Conservation (phyloP, 1,139 yeast genomes). For the Hanseniaspora gamundiae region DNA sequence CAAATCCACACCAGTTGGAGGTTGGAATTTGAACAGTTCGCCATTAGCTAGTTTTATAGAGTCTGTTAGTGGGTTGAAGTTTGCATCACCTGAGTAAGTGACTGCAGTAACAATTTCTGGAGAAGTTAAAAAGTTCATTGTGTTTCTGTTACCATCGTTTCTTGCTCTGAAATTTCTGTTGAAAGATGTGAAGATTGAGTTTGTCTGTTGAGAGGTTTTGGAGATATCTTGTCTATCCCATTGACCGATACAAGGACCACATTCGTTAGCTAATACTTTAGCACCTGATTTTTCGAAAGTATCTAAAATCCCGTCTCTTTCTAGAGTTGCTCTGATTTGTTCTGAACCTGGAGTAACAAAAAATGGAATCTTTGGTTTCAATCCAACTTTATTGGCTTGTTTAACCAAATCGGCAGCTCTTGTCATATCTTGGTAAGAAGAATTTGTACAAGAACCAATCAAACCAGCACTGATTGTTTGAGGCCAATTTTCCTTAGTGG, state of each 20-base stretch:
- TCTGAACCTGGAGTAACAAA: slow-evolving; percentile 98
- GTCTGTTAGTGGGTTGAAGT: slow-evolving; percentile 80
- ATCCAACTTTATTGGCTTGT: slow-evolving; percentile 76
- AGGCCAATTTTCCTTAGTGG: slow-evolving; percentile 71
- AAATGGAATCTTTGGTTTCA: slow-evolving; percentile 85
- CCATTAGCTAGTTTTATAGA: slow-evolving; percentile 56
- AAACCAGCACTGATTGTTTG: slow-evolving; percentile 71
- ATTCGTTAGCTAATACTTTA: slow-evolving; percentile 85
- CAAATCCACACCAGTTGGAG: slow-evolving; percentile 71
- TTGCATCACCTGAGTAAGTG: slow-evolving; percentile 85
- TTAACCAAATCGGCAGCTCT: slow-evolving; percentile 79
- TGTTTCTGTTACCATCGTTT: slow-evolving; percentile 94
- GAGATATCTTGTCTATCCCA: slow-evolving; percentile 77
- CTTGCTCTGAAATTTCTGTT: slow-evolving; percentile 95
- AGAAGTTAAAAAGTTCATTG: slow-evolving; percentile 92
- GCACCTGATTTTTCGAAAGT: slow-evolving; percentile 82
- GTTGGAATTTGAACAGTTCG: slow-evolving; percentile 56
- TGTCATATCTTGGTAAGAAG: slow-evolving; percentile 95
- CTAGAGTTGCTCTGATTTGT: slow-evolving; percentile 93
- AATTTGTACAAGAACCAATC: slow-evolving; percentile 96
- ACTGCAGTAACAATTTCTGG: slow-evolving; percentile 96
- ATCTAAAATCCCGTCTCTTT: slow-evolving; percentile 79
- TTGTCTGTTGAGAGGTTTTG: slow-evolving; percentile 51
- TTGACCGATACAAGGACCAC: slow-evolving; percentile 99
- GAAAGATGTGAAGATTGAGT: slow-evolving; percentile 89